phyloP scores from a whole-genome alignment of 2,329 filamentous ascomycete species.

The Alternaria solani region DNA sequence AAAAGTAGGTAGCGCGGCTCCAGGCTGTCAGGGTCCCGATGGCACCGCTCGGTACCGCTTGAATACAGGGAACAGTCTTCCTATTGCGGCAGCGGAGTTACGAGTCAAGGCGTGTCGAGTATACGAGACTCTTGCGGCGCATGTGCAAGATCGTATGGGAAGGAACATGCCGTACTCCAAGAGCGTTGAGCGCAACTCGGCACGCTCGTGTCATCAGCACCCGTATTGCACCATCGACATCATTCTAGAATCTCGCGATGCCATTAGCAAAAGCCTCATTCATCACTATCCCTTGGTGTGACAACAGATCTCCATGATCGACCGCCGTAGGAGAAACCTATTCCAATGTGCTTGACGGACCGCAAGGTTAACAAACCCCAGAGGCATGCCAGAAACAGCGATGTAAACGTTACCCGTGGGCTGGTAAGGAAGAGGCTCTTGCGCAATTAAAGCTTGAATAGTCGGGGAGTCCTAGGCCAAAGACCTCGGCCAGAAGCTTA shows the following conservation, averaged over 20 bases:
- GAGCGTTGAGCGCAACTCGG: neutral
- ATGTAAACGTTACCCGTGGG: neutral
- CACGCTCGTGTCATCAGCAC: neutral
- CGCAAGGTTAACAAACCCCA: neutral
- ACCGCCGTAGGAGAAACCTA: neutral
- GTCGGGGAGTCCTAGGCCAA: slow-evolving; percentile 5
- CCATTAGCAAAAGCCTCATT: neutral
- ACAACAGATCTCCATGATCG: neutral
- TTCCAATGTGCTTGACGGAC: neutral
- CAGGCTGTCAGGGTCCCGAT: neutral
- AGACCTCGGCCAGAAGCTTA: neutral
- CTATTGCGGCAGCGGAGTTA: neutral
- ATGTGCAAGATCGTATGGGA: neutral
- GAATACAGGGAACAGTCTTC: neutral
- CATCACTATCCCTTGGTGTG: neutral
- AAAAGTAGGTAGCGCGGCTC: neutral
- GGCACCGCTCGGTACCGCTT: neutral
- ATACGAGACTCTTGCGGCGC: neutral
- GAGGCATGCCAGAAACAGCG: neutral
- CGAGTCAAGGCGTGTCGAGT: neutral
- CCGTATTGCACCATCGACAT: neutral
- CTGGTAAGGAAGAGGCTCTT: neutral
- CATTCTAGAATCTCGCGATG: neutral
- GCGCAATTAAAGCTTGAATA: slow-evolving; percentile 2
- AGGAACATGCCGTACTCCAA: neutral